These are phyloP conservation scores for Metschnikowia vanudenii DNA, from an alignment of 805 yeast genomes.

Conservation along the genomic window DNA sequence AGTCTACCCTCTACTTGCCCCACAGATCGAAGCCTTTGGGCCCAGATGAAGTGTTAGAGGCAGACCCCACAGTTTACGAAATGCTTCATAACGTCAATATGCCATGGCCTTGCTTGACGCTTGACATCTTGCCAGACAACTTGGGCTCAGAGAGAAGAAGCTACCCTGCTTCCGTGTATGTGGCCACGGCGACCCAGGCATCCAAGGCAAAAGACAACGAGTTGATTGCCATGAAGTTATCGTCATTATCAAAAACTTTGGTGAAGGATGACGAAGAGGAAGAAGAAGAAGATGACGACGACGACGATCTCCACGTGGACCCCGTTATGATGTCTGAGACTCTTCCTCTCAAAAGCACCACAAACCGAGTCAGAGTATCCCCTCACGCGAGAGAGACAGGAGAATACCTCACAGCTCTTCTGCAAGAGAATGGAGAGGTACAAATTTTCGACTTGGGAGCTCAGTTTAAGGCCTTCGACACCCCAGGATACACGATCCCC, in stretches of 20 bases:
- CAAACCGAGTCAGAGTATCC: conserved; percentile 83
- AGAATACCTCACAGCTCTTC: conserved; percentile 82
- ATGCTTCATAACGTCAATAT: conserved; percentile 92
- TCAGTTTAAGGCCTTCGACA: conserved; percentile 78
- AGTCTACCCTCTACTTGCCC: conserved; percentile 71
- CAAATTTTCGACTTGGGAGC: conserved; percentile 76
- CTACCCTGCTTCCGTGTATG: conserved; percentile 82
- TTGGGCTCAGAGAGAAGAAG: conserved; percentile 85
- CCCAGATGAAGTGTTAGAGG: conserved; percentile 93
- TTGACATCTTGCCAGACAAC: conserved; percentile 83
- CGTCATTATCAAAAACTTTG: conserved; percentile 79
- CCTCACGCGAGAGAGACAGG: conserved; percentile 74
- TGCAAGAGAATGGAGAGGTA: conserved; percentile 90
- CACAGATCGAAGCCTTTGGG: conserved; percentile 88
- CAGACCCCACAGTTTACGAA: conserved; percentile 93
- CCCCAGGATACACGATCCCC: conserved; percentile 82
- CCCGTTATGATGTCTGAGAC: conserved; percentile 86
- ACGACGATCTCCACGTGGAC: conserved; percentile 63
- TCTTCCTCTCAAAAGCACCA: conserved; percentile 75
- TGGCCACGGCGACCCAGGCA: conserved; percentile 95
- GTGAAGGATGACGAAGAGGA: conserved; percentile 78
- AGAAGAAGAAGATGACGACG: conserved; percentile 66
- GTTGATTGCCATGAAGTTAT: conserved; percentile 75
- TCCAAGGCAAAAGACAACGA: conserved; percentile 84
- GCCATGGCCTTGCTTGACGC: conserved; percentile 96